phyloP scores from a whole-genome alignment of 2,329 filamentous ascomycete genomes.

The Penicillium polonicum region DNA sequence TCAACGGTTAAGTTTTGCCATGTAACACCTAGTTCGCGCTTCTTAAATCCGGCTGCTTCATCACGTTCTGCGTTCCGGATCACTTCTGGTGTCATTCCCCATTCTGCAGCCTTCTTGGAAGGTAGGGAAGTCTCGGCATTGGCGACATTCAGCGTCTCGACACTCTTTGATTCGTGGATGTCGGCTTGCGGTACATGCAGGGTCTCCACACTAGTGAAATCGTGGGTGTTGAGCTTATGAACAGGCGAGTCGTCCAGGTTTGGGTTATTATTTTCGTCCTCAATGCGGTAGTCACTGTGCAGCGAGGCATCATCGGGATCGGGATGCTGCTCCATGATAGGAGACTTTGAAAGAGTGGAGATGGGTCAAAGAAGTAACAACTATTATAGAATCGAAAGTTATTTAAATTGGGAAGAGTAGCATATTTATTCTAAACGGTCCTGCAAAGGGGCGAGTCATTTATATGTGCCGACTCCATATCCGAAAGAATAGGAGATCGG shows the following conservation, averaged over 20 bases:
- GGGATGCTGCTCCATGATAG: constrained; percentile 11
- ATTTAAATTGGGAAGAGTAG: not conserved
- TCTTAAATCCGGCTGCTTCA: constrained; percentile 10
- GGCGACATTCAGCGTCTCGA: constrained; percentile 20
- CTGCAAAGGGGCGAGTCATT: not conserved
- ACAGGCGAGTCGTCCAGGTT: not conserved
- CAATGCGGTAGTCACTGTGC: not conserved
- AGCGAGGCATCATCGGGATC: constrained; percentile 7
- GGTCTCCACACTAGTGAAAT: constrained; percentile 13
- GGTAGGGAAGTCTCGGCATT: constrained; percentile 1
- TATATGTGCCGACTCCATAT: constrained; percentile 5
- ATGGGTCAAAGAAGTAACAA: not conserved
- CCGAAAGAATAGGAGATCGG: not conserved
- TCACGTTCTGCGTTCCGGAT: constrained; percentile 32
- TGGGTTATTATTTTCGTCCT: not conserved
- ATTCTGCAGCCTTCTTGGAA: constrained; percentile 39
- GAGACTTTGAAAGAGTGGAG: constrained; percentile 5
- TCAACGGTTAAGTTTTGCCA: constrained; percentile 10
- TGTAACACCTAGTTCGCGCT: constrained; percentile 9
- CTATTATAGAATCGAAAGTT: not conserved
- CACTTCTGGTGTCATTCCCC: constrained; percentile 51
- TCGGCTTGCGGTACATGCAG: constrained; percentile 17
- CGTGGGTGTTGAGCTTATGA: constrained; percentile 9
- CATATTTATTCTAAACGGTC: not conserved
- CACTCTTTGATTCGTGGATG: constrained; percentile 22